Base-by-base conservation (phyloP, 148 eudicot species). In the Oxyria digyna region DNA sequence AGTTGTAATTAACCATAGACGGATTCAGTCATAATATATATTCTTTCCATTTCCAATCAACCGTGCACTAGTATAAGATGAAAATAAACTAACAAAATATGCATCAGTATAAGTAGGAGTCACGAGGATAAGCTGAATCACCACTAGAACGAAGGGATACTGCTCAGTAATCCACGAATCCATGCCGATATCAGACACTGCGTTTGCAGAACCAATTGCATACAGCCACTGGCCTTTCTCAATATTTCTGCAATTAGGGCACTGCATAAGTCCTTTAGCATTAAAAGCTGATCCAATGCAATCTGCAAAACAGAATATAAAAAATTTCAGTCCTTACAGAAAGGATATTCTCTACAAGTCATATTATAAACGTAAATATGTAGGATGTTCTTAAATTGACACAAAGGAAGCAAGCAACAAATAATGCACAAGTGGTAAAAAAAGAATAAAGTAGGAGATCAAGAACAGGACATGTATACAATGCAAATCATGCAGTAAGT, bases 251-350 rank as follows among this genome's bases (percentile, higher is more conserved):
- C 96, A 89, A 67, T 89, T 89, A 42, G 96, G 96, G 81, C 96
- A 89, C 81, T 89, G 96, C 96, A 87, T 89, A 62, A 67, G 74
- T 75, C 89, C 91, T 78, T 87, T 89, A 67, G 68, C 49, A 69
- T 89, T 89, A 69, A 89, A 89, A 55, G 89, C 91, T 32, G 96
- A 89, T 17, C 91, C 96, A 50, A 89, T 89, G 81, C 91, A 89
- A 71, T 87, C 96, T 89, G 87, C 35, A 55, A 23, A 15, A 49
- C 55, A 49, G 55, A 7, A 20, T 49, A 20, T 49, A 6, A 26
- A 21, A 54, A 54, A 23, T 17, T 0, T 2, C 13, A 12, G 62
- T 26, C 29, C 3, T 54, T 54, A 24, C 4, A 3, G 20, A 20
- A 49, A 49, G n/a, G 26, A 49, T 49, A 49, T 20, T 49, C 26